Evolutionary conservation across 768 basidiomycete species (phyloP), one percentile per base, ranked within the genome.

Genomic region (Mycena chlorophos): DNA sequence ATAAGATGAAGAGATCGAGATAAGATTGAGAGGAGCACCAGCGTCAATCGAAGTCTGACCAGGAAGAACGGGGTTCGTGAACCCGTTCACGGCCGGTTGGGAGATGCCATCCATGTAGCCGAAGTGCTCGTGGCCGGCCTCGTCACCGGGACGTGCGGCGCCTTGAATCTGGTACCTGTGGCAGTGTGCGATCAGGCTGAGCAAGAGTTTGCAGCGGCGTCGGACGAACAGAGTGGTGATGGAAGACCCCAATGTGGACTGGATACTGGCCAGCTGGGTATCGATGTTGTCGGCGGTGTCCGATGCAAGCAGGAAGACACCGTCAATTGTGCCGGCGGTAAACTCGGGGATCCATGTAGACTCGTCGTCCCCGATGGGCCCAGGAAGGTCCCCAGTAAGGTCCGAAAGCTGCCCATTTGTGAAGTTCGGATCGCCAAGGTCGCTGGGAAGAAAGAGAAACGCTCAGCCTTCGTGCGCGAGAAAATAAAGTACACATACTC

Each of bases 261-360:
- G 67, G 27, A 78, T 63, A 20, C 71, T 62, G 1, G 57, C 27
- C 20, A 77, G 53, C 57, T 69, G 70, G 61, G 49, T 48, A 34
- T 66, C 54, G 47, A 53, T 53, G 16, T 73, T 72, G 39, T 76
- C 57, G 39, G 78, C 67, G 0, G 71, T 73, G 16, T 52, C 60
- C 39, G 73, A 73, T 38, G 82, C 74, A 47, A 84, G 68, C 34
- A 83, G 61, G 52, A 83, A 72, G 17, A 83, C 65, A 13, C 79
- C 81, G 57, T 85, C 75, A 31, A 83, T 74, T 12, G 55, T 73
- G 58, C 60, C 75, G 54, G 60, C 73, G 27, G 55, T 62, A 67
- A 85, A 84, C 13, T 69, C 67, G 0, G 71, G 66, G 4, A 80
- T 73, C 83, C 83, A 85, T n/a, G n/a, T n/a, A n/a, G n/a, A 58